Evolutionary conservation across 2,329 filamentous ascomycete genomes (phyloP), one percentile per base, ranked within the genome.

Genomic region (Aotearoamyces nothofagi): DNA sequence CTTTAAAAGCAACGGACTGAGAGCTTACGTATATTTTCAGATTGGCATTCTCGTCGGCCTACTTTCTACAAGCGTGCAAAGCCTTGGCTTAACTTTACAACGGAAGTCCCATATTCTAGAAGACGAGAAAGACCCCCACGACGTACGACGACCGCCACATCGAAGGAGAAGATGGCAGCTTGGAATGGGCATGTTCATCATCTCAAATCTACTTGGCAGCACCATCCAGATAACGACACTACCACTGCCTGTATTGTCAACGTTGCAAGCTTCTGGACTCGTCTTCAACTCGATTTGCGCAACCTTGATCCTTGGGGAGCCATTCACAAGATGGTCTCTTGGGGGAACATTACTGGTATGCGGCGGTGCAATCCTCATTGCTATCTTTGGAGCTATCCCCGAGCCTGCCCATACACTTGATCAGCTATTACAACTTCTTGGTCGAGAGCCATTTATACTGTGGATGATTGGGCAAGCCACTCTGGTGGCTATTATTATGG

Each of bases 261-360:
- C 90, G 1, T 62, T 98, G 20, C 90, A 98, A 58, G 87, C 87
- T 11, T 92, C 87, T 3, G 90, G 90, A 24, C 66, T 98, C 31
- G 90, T 98, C 37, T 98, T 98, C 65, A 98, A 98, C 61, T 93
- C 87, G 33, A 83, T 96, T 53, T 93, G 92, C 63, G 90, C 90
- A 36, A 92, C 84, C 24, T 59, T 96, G 33, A 82, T 96, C 45
- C 68, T 98, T 26, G 77, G 79, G 46, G 87, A 98, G 55, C 82
- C 86, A 4, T 98, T 96, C 55, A 96, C 90, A 29, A 71, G 69
- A 51, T 92, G 84, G 67, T 94, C 87, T n/a, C 64, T 92, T 20
- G 69, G 81, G 45, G 90, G 90, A 20, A 98, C 90, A 2, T 45
- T 90, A 29, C 69, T 98, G 27, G 90, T 96, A 23, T 87, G 82